These are phyloP conservation scores for Tolypocladium ovalisporum DNA, from an alignment of 2,329 filamentous ascomycete species.

Conservation along the genomic window DNA sequence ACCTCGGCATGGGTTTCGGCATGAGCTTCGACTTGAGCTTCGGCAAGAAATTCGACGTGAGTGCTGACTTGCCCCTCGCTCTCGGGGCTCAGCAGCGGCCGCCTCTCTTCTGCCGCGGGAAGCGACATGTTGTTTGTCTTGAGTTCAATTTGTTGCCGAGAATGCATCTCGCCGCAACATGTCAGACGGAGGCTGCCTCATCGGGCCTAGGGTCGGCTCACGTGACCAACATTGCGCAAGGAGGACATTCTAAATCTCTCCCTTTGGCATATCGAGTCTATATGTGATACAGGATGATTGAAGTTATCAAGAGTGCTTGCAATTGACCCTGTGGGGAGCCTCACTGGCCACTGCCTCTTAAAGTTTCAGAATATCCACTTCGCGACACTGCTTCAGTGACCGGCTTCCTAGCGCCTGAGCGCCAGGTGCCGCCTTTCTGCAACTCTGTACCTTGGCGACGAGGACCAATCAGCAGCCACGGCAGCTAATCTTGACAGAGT, in stretches of 20 bases:
- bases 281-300: not conserved
- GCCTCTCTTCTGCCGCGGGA: not conserved
- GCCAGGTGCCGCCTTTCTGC: too few relatives aligned
- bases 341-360: not conserved
- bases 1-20: not conserved
- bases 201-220: not conserved
- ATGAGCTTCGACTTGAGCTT: not conserved
- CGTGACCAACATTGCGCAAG: not conserved
- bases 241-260: not conserved
- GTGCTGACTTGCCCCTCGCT: not conserved
- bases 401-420: not conserved
- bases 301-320: not conserved
- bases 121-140: not conserved
- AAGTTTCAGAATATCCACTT: not conserved
- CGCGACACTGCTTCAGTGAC: not conserved
- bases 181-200: not conserved
- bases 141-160: not conserved
- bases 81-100: not conserved
- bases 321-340: not conserved
- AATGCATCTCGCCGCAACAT: not conserved
- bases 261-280: not conserved
- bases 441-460: too few relatives aligned
- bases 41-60: not conserved
- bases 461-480: too few relatives aligned
- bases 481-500: too few relatives aligned